Percentiles rank a stretch among this genome's conserved stretches.
phyloP scores from a whole-genome alignment of 202 grass and related monocot species.

The Setaria italica region DNA sequence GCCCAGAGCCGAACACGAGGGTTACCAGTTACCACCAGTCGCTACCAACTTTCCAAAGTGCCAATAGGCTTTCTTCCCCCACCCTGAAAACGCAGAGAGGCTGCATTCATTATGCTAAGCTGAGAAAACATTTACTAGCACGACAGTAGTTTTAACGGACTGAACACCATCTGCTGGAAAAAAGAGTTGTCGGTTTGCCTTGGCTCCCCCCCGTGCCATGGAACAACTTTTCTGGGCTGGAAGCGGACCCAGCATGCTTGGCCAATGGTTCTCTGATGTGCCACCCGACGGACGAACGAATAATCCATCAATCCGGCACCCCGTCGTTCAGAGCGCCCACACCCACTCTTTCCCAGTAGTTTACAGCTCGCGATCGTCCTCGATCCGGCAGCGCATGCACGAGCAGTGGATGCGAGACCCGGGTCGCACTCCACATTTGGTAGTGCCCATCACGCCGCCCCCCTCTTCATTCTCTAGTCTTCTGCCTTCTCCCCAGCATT shows the following conservation, averaged over 20 bases:
- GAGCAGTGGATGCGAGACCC: neutral
- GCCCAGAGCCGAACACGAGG: no score
- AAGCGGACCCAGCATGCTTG: constrained; percentile 10
- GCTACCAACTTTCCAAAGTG: no score
- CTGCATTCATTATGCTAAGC: no score
- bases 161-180: neutral
- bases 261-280: neutral
- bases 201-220: neutral
- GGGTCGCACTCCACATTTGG: constrained; percentile 10
- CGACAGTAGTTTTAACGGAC: no score
- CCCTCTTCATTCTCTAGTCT: neutral
- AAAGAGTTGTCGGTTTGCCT: neutral
- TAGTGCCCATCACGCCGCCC: constrained; percentile 17
- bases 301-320: neutral
- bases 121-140: no score
- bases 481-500: constrained; percentile 13
- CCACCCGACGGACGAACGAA: neutral
- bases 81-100: no score
- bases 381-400: neutral
- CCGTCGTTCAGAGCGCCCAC: neutral
- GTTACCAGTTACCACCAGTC: no score
- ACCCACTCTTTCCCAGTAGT: neutral
- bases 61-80: no score
- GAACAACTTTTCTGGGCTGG: neutral
- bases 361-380: constrained; percentile 33